Conservation (phyloP, 2,329 filamentous ascomycete species). For the Venturia carpophila region DNA sequence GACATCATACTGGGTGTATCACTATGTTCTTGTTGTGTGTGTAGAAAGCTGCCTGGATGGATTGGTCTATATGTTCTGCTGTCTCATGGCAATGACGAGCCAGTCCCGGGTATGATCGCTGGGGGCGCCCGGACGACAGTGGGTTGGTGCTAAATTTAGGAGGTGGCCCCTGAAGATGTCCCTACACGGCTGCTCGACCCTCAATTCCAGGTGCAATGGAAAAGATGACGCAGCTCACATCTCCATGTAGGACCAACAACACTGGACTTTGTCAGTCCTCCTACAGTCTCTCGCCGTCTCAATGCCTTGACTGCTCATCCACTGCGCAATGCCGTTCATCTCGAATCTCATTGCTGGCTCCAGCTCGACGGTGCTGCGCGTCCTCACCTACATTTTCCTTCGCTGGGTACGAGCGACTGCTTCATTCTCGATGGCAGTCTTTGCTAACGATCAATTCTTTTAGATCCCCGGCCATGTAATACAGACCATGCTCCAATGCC, state of each 20-base stretch:
- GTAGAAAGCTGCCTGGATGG: neutral
- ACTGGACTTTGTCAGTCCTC: neutral
- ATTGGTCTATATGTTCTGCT: neutral
- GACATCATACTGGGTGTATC: conserved; percentile 25
- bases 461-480: conserved; percentile 20
- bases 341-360: conserved; percentile 30
- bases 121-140: neutral
- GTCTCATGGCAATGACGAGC: neutral
- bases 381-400: conserved; percentile 50
- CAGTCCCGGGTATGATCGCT: neutral
- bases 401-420: conserved; percentile 47
- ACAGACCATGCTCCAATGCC: conserved; percentile 22
- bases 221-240: neutral
- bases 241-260: neutral
- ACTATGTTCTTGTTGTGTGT: neutral
- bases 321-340: conserved; percentile 28
- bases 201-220: neutral
- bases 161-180: neutral
- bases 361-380: conserved; percentile 45
- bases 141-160: neutral
- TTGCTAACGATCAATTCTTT: neutral
- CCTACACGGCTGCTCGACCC: neutral
- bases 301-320: neutral
- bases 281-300: neutral
- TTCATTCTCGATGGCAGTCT: no score